Conservation (phyloP, 305 asterid species). For the Fraxinus floribunda region DNA sequence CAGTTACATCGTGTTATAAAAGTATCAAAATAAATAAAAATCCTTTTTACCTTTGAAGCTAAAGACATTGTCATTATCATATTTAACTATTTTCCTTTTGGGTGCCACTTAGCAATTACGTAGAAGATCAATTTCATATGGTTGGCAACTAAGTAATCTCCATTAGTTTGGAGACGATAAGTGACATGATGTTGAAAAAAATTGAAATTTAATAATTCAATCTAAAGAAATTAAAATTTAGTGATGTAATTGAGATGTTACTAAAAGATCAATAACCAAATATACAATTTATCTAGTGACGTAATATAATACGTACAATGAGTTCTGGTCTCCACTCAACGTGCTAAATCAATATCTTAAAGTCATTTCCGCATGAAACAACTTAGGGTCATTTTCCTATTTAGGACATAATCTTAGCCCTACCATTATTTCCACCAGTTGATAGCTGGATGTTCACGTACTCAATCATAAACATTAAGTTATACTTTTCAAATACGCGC, state of each 20-base stretch:
- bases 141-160: neutral
- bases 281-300: neutral
- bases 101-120: too few relatives aligned
- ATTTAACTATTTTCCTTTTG: neutral
- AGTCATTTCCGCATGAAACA: neutral
- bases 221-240: too few relatives aligned
- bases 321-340: neutral
- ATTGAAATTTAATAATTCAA: too few relatives aligned
- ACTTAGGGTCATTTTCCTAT: neutral
- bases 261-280: neutral
- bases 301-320: too few relatives aligned
- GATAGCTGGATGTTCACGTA: neutral
- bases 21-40: neutral
- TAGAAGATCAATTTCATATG: neutral
- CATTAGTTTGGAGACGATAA: neutral
- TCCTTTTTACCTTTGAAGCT: neutral
- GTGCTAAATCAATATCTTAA: neutral
- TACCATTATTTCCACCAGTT: neutral
- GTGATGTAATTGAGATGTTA: neutral
- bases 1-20: neutral
- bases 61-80: neutral
- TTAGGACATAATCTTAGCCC: neutral
- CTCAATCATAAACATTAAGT: neutral
- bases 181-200: neutral
- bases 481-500: neutral